These are phyloP conservation scores for Pseudotulostoma volvatum DNA, from an alignment of 495 filamentous ascomycete species.

Conservation along the genomic window DNA sequence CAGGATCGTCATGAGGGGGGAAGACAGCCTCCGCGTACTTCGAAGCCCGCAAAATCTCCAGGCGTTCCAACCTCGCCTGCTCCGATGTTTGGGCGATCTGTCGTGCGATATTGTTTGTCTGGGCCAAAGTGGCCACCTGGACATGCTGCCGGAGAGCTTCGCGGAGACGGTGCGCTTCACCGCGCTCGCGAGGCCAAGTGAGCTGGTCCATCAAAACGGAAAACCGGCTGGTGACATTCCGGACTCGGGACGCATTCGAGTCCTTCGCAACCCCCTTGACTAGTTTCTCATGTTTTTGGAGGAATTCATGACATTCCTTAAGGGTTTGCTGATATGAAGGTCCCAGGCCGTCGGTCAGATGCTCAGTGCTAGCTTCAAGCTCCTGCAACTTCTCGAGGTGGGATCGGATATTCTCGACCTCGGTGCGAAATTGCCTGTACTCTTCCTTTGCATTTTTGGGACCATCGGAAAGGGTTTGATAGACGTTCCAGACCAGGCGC, in stretches of 20 bases:
- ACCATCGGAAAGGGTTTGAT: background rate
- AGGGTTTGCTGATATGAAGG: background rate
- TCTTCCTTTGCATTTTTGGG: constrained; percentile 1
- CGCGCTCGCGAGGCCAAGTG: background rate
- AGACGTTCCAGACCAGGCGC: background rate
- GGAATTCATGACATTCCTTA: background rate
- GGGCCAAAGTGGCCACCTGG: background rate
- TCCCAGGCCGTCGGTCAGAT: background rate
- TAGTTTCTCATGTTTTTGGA: background rate
- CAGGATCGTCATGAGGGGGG: no score
- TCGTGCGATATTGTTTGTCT: no score
- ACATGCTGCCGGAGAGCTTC: background rate
- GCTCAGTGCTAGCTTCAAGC: no score
- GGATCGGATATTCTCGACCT: background rate
- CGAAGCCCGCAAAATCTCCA: background rate
- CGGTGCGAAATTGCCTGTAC: background rate
- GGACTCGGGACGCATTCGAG: background rate
- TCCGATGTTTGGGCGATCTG: no score
- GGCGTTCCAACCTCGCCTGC: background rate
- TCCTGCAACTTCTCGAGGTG: background rate
- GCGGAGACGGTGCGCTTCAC: background rate
- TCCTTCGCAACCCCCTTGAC: no score
- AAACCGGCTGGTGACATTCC: background rate
- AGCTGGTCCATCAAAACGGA: background rate
- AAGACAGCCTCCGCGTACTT: no score